Evolutionary conservation across 257 asterid genomes (phyloP).

Genomic region (Euphrasia confusa): DNA sequence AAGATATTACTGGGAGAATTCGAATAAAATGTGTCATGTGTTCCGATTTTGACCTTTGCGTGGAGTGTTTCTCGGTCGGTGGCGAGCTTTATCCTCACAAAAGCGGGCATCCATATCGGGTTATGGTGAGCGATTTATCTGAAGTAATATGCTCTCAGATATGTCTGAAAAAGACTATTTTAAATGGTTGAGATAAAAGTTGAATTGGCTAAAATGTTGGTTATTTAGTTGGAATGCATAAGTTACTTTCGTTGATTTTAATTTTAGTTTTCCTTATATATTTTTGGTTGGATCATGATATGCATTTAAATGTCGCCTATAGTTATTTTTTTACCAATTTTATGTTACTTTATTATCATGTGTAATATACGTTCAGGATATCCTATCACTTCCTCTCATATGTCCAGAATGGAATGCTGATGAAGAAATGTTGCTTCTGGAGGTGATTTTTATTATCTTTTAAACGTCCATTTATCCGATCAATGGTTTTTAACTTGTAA

Average conservation of each 20-base stretch:
- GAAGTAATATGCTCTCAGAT: constrained; percentile 3
- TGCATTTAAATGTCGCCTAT: too few species aligned
- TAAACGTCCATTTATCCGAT: too few species aligned
- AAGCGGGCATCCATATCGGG: constrained; percentile 72
- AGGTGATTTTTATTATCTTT: constrained; percentile 36
- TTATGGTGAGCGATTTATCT: constrained; percentile 52
- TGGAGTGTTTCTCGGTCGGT: constrained; percentile 89
- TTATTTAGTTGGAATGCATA: constrained; percentile 1
- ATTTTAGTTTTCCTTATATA: neutral
- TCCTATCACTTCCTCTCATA: constrained; percentile 66
- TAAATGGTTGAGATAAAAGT: too few species aligned
- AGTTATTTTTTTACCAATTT: too few species aligned
- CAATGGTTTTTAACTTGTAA: too few species aligned
- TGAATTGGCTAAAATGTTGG: too few species aligned
- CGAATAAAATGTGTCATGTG: constrained; percentile 82
- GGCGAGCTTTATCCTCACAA: constrained; percentile 85
- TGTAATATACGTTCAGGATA: constrained; percentile 42
- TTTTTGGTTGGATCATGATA: too few species aligned
- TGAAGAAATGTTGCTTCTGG: constrained; percentile 85
- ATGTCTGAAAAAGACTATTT: neutral
- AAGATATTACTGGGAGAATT: constrained; percentile 70
- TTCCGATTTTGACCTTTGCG: constrained; percentile 80
- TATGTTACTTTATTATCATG: neutral
- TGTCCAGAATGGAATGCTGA: constrained; percentile 93
- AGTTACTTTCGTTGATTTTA: neutral